Evolutionary conservation across 148 eudicot species (phyloP).

Genomic region (Camellia sinensis): DNA sequence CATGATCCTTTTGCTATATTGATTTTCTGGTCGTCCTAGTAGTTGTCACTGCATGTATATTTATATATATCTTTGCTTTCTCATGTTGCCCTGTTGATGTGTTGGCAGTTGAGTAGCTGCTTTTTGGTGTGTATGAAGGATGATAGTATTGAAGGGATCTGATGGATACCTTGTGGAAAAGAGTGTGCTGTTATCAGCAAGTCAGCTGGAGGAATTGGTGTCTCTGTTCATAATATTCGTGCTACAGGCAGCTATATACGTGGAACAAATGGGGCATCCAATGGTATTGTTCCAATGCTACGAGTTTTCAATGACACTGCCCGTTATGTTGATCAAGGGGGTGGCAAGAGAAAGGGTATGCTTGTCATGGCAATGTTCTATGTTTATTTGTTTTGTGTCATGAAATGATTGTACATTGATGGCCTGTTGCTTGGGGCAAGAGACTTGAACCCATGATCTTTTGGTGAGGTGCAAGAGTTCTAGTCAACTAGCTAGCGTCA

Average conservation of each 20-base stretch:
- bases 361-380: background rate
- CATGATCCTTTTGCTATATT: background rate
- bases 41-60: background rate
- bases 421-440: no score
- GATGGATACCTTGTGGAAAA: constrained; percentile 83
- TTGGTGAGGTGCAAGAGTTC: no score
- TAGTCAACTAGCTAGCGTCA: no score
- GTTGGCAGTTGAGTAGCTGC: constrained; percentile 87
- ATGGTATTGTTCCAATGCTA: constrained; percentile 94
- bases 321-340: constrained; percentile 95
- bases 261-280: constrained; percentile 92
- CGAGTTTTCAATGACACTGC: constrained; percentile 95
- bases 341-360: constrained; percentile 86
- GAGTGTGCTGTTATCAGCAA: constrained; percentile 93
- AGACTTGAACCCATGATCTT: no score
- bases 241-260: constrained; percentile 91
- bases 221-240: constrained; percentile 81
- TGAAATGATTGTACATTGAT: no score
- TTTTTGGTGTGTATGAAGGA: constrained; percentile 90
- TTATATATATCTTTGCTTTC: background rate
- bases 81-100: constrained; percentile 6
- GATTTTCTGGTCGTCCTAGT: background rate
- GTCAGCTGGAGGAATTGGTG: constrained; percentile 95
- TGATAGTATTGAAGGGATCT: constrained; percentile 87
- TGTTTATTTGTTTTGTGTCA: background rate